These are phyloP conservation scores for Phaffomyces antillensis DNA, from an alignment of 805 yeast genomes.

Conservation along the genomic window DNA sequence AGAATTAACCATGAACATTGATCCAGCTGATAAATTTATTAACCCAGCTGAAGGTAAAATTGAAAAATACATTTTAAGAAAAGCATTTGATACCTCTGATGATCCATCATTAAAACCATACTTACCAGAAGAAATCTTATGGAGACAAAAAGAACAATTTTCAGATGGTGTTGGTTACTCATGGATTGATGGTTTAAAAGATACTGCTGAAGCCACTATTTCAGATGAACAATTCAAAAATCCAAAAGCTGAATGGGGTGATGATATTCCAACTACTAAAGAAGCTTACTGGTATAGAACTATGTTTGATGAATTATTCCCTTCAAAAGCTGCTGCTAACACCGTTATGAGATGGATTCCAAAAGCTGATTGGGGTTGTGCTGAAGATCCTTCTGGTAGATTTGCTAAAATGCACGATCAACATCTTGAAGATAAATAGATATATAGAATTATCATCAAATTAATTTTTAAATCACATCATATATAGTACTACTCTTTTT, in stretches of 20 bases:
- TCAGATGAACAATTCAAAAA: conserved; percentile 84
- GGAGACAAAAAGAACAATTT: conserved; percentile 99
- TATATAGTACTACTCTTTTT: too few relatives aligned
- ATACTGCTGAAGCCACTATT: conserved; percentile 80
- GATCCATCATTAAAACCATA: conserved; percentile 75
- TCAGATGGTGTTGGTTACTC: conserved; percentile 99
- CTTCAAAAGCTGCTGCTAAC: conserved; percentile 83
- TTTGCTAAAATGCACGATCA: conserved; percentile 85
- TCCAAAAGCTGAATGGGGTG: conserved; percentile 96
- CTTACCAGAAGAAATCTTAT: conserved; percentile 91
- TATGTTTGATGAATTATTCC: conserved; percentile 91
- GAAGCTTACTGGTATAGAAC: conserved; percentile 99
- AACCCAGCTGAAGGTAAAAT: conserved; percentile 63
- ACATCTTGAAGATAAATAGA: conserved; percentile 34
- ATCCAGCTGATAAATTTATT: conserved; percentile 88
- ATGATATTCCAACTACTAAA: conserved; percentile 90
- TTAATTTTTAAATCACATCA: background rate
- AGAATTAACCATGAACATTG: conserved; percentile 88
- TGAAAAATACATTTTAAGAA: conserved; percentile 93
- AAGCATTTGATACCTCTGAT: conserved; percentile 92
- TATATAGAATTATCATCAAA: background rate
- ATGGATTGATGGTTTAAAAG: conserved; percentile 98
- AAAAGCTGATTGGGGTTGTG: conserved; percentile 99
- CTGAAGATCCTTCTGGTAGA: conserved; percentile 98
- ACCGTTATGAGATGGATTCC: conserved; percentile 99